Base-by-base conservation (phyloP, 1,284 basidiomycete species). In the Takashimella koratensis region DNA sequence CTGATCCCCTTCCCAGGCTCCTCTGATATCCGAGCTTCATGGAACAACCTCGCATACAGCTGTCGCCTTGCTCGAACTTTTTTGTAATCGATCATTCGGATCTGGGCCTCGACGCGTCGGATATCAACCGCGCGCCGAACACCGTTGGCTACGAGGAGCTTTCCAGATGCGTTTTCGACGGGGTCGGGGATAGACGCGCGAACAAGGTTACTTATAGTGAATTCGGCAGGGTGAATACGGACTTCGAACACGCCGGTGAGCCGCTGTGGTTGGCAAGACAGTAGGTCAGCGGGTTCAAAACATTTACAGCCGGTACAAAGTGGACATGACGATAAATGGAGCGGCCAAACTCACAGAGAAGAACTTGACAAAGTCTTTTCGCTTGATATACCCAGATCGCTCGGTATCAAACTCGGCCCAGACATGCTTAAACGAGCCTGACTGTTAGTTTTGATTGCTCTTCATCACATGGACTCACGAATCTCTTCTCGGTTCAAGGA, bases 401-500 rank as follows among this genome's bases (percentile, higher is more conserved):
- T 84, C 79, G 51, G 86, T 84, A 36, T 94, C 88, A 66, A 86
- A 89, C 62, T 86, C 82, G 0, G 88, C 86, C 95, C 95, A 98
- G 2, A 88, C 82, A 68, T 91, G 89, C 79, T 98, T 98, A 83
- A 93, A 98, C 1, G 85, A 51, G 19, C 56, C 52, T 56, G 41
- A 1, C 1, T 10, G 45, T 53, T 41, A 48, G 48, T 45, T 44
- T 24, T 44, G 4, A 4, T 3, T 45, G 16, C 13, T 16, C n/a
- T n/a, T n/a, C n/a, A n/a, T n/a, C n/a, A n/a, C n/a, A n/a, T n/a
- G 4, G 11, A 69, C 74, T 62, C 41, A 45, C 92, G 85, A 83
- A 95, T 92, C 68, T 95, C 87, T 63, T 91, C 87, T 45, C 95
- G 83, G 21, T 86, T 88, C 43, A 98, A 85, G 0, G 87, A 85